Evolutionary conservation across 805 yeast species (phyloP).

Genomic region (Pichia occidentalis): DNA sequence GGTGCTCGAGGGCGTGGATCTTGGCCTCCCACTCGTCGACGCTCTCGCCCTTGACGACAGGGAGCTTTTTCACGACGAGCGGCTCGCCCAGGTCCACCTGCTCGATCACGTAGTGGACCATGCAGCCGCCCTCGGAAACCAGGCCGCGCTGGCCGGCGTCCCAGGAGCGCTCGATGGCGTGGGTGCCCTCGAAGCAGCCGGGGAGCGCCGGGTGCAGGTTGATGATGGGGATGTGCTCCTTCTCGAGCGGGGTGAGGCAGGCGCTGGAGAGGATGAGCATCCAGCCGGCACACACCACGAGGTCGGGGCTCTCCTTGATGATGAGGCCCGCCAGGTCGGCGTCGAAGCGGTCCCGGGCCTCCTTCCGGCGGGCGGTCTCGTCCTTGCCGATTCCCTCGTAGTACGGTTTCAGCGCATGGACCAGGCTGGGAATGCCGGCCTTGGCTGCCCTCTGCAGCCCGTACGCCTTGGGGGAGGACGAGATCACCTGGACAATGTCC

Average conservation of each 20-base stretch:
- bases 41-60: slow-evolving; percentile 62
- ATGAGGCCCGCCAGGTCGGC: slow-evolving; percentile 68
- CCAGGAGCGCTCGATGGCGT: slow-evolving; percentile 96
- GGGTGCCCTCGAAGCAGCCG: slow-evolving; percentile 94
- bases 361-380: slow-evolving; percentile 47
- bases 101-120: slow-evolving; percentile 95
- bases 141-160: slow-evolving; percentile 85
- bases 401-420: slow-evolving; percentile 67
- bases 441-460: slow-evolving; percentile 76
- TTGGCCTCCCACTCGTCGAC: slow-evolving; percentile 74
- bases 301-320: slow-evolving; percentile 58
- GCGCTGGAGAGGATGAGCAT: slow-evolving; percentile 81
- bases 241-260: slow-evolving; percentile 59
- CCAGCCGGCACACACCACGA: slow-evolving; percentile 98
- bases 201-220: slow-evolving; percentile 97
- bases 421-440: slow-evolving; percentile 62
- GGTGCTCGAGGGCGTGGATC: slow-evolving; percentile 80
- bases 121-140: slow-evolving; percentile 75
- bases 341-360: slow-evolving; percentile 68
- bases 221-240: slow-evolving; percentile 66
- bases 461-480: slow-evolving; percentile 80
- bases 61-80: slow-evolving; percentile 71
- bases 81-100: slow-evolving; percentile 96
- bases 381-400: slow-evolving; percentile 72
- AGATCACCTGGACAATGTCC: slow-evolving; percentile 67